These are phyloP conservation scores for Nemania sp. DNA, from an alignment of 2,329 filamentous ascomycete genomes.

Conservation along the genomic window DNA sequence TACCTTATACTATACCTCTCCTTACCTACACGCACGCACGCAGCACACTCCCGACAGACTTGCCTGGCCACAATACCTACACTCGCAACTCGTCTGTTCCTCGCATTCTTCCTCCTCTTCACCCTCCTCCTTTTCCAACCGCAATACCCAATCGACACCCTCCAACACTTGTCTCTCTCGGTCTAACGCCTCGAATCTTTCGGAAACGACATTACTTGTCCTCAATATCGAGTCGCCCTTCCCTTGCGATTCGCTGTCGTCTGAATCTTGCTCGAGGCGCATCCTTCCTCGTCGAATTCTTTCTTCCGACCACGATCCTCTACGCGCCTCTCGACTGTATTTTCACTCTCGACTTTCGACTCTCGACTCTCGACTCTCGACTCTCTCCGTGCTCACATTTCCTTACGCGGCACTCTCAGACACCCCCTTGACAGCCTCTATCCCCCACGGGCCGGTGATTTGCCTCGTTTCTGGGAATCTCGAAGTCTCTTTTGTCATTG, in stretches of 20 bases:
- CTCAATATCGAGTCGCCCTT: conserved; percentile 31
- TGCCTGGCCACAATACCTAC: no score
- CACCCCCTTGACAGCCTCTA: conserved; percentile 14
- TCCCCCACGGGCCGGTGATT: conserved; percentile 22
- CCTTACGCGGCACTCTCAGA: conserved; percentile 23
- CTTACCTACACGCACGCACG: conserved; percentile 13
- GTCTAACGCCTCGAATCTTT: conserved; percentile 32
- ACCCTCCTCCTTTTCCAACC: conserved; percentile 34
- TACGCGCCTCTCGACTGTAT: conserved; percentile 15
- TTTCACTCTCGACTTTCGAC: conserved; percentile 26
- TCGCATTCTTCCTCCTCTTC: conserved; percentile 28
- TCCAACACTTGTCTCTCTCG: conserved; percentile 27
- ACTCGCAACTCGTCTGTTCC: conserved; percentile 26
- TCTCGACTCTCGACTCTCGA: conserved; percentile 18
- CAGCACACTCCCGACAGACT: no score
- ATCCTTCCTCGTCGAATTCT: conserved; percentile 32
- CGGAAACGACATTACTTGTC: conserved; percentile 29
- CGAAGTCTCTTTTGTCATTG: conserved; percentile 37
- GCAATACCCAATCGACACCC: conserved; percentile 29
- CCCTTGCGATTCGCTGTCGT: conserved; percentile 32
- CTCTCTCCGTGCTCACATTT: conserved; percentile 23
- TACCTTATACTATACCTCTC: no score
- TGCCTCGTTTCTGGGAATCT: conserved; percentile 27
- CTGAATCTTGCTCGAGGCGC: conserved; percentile 37
- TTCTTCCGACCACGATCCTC: conserved; percentile 28